phyloP scores from a whole-genome alignment of 345 rosid species.

The Gossypium herbaceum region DNA sequence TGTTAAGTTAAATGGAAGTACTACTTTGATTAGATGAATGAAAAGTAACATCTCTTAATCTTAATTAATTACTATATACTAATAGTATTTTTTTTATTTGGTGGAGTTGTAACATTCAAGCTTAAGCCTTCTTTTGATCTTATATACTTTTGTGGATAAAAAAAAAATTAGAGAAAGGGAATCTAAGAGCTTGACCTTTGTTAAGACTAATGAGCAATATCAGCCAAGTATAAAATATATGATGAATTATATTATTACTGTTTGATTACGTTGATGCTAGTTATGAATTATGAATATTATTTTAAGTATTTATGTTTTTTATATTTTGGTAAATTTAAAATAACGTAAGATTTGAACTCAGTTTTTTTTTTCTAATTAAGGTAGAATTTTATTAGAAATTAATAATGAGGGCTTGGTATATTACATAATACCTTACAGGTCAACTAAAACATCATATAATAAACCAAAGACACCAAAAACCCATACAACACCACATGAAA shows the following conservation, averaged over 20 bases:
- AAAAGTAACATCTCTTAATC: background rate
- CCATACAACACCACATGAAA: no score
- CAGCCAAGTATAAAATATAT: background rate
- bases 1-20: background rate
- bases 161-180: background rate
- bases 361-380: no score
- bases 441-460: no score
- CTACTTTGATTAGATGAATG: background rate
- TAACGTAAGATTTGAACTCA: no score
- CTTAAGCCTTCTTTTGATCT: background rate
- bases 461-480: no score
- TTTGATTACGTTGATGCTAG: no score
- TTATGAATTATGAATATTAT: no score
- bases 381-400: no score
- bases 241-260: background rate
- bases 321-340: no score
- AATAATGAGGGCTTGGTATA: no score
- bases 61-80: background rate
- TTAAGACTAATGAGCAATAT: background rate
- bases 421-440: no score
- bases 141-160: background rate
- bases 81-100: background rate
- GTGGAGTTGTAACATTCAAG: background rate
- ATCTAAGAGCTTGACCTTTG: background rate
- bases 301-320: no score